phyloP scores from a whole-genome alignment of 371 early-diverging fungal genomes.

The Mucor mucedo region DNA sequence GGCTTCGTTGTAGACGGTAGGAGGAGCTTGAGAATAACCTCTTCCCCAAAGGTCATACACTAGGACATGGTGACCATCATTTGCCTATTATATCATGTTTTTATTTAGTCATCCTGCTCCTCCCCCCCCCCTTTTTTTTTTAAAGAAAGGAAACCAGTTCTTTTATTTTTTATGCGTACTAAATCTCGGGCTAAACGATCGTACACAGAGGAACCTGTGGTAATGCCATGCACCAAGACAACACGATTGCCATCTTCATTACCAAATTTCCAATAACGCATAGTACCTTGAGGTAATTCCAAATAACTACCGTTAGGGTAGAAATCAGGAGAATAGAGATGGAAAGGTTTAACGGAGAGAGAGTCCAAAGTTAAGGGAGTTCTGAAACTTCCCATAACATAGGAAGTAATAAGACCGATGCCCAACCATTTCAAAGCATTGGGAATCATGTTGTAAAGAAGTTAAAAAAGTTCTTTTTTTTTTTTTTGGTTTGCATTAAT shows the following conservation, averaged over 20 bases:
- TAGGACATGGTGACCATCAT: slow-evolving; percentile 52
- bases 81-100: slow-evolving; percentile 33
- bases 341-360: slow-evolving; percentile 32
- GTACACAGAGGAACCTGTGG: slow-evolving; percentile 40
- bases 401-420: slow-evolving; percentile 3
- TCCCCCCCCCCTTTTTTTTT: too few relatives aligned
- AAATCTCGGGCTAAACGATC: slow-evolving; percentile 36
- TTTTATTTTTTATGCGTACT: slow-evolving; percentile 24
- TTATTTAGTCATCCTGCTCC: not conserved
- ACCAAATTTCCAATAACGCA: slow-evolving; percentile 62
- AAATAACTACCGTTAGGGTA: slow-evolving; percentile 46
- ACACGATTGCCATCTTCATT: slow-evolving; percentile 54
- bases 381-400: slow-evolving; percentile 2
- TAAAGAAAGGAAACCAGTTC: too few relatives aligned
- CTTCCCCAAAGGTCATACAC: slow-evolving; percentile 62
- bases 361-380: slow-evolving; percentile 33
- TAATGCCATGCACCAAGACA: slow-evolving; percentile 63
- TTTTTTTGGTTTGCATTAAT: too few relatives aligned
- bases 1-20: slow-evolving; percentile 43
- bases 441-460: slow-evolving; percentile 1
- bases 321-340: slow-evolving; percentile 37
- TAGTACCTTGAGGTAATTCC: slow-evolving; percentile 50
- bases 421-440: slow-evolving; percentile 12
- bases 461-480: too few relatives aligned
- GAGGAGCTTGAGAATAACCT: slow-evolving; percentile 59